Conservation (phyloP, 1,139 yeast genomes). For the Eremothecium coryli region DNA sequence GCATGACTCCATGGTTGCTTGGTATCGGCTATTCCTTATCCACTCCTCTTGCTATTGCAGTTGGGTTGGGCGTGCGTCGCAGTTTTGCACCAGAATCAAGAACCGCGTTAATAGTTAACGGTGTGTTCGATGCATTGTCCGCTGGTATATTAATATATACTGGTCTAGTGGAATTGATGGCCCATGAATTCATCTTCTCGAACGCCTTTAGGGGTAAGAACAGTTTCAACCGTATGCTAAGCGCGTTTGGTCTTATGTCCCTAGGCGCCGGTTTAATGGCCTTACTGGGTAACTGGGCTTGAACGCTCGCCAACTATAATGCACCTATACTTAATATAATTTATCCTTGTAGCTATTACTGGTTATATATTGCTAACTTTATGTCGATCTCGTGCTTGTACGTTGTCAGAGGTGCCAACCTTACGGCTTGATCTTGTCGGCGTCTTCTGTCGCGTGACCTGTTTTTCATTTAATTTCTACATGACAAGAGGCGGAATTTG, state of each 20-base stretch:
- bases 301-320: conserved; percentile 11
- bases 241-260: conserved; percentile 39
- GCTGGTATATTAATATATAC: conserved; percentile 81
- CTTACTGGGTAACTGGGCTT: conserved; percentile 83
- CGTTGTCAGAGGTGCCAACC: no score
- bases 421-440: no score
- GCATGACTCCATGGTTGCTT: conserved; percentile 49
- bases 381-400: no score
- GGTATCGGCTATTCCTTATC: conserved; percentile 57
- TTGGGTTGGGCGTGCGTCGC: conserved; percentile 74
- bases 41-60: conserved; percentile 77
- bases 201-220: conserved; percentile 45
- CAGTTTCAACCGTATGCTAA: conserved; percentile 32
- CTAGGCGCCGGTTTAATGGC: conserved; percentile 82
- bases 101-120: conserved; percentile 60
- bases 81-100: conserved; percentile 59
- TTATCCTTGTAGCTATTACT: no score
- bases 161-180: conserved; percentile 80
- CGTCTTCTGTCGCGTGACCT: no score
- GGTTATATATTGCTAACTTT: no score
- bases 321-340: not conserved
- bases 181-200: conserved; percentile 74
- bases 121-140: conserved; percentile 73
- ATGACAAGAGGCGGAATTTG: no score
- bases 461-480: no score